Conservation (phyloP, 768 basidiomycete species). For the Auricularia cornea region DNA sequence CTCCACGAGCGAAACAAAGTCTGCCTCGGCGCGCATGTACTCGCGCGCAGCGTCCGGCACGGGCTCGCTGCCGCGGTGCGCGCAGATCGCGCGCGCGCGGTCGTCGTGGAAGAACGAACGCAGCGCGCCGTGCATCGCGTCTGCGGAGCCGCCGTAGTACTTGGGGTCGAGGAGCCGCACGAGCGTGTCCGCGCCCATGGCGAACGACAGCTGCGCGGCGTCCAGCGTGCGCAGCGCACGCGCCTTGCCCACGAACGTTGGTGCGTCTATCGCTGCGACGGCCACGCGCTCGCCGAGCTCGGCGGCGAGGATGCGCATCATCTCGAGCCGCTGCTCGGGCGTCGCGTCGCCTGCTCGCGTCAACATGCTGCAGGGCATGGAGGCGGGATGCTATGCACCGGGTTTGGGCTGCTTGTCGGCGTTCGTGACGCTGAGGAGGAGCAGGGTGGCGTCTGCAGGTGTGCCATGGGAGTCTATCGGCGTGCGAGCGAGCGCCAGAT, state of each 20-base stretch:
- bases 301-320: conserved; percentile 66
- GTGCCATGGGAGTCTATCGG: not conserved
- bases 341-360: conserved; percentile 49
- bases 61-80: not conserved
- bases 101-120: conserved; percentile 39
- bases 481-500: conserved; percentile 55
- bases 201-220: conserved; percentile 42
- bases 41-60: not conserved
- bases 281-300: conserved; percentile 34
- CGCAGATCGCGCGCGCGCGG: not conserved
- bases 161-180: conserved; percentile 65
- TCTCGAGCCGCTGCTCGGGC: conserved; percentile 70
- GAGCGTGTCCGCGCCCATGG: conserved; percentile 81
- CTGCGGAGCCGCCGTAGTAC: conserved; percentile 50
- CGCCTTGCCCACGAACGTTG: conserved; percentile 83
- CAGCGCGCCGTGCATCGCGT: conserved; percentile 49
- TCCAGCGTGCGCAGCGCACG: conserved; percentile 40
- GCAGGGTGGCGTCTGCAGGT: conserved; percentile 52
- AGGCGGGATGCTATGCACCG: not conserved
- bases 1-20: not conserved
- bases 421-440: conserved; percentile 79
- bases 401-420: conserved; percentile 71
- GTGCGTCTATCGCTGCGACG: conserved; percentile 76
- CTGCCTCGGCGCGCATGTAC: not conserved
- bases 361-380: not conserved